Percentiles rank a stretch among this genome's conserved stretches.
Evolutionary conservation across 805 yeast species (phyloP).

Genomic region (Saccharomycopsis vini): DNA sequence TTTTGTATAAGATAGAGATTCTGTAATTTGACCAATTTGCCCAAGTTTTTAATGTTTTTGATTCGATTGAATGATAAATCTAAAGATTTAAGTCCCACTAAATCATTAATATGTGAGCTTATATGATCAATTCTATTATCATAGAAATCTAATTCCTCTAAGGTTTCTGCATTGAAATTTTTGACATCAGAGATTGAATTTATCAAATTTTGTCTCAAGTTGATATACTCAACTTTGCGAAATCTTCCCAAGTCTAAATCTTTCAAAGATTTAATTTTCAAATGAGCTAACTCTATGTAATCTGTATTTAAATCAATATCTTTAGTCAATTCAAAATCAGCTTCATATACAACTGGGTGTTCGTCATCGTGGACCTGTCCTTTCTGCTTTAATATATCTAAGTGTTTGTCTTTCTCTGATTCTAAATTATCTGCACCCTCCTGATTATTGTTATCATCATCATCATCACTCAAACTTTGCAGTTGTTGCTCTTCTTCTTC

Average conservation of each 20-base stretch:
- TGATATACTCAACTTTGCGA: slow-evolving; percentile 45
- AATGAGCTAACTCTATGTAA: slow-evolving; percentile 57
- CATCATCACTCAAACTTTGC: neutral
- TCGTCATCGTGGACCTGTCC: slow-evolving; percentile 28
- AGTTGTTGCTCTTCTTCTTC: slow-evolving; percentile 3
- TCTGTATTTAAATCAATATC: slow-evolving; percentile 50
- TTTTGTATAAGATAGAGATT: slow-evolving; percentile 84
- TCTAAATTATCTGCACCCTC: no score
- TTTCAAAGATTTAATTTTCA: slow-evolving; percentile 56
- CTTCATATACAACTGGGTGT: slow-evolving; percentile 44
- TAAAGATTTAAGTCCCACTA: slow-evolving; percentile 46
- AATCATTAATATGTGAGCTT: slow-evolving; percentile 55
- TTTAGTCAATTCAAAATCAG: slow-evolving; percentile 58
- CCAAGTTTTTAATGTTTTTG: slow-evolving; percentile 46
- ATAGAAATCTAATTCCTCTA: slow-evolving; percentile 80
- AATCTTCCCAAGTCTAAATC: slow-evolving; percentile 54
- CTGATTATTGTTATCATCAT: neutral
- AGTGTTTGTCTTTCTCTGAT: slow-evolving; percentile 8
- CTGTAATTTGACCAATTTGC: slow-evolving; percentile 59
- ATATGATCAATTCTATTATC: slow-evolving; percentile 89
- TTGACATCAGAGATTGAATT: slow-evolving; percentile 68
- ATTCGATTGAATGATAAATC: slow-evolving; percentile 77
- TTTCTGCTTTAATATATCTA: slow-evolving; percentile 3
- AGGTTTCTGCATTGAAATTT: slow-evolving; percentile 35
- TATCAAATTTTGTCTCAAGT: slow-evolving; percentile 77